Base-by-base conservation (phyloP, 805 yeast genomes). In the Schizosaccharomyces osmophilus region DNA sequence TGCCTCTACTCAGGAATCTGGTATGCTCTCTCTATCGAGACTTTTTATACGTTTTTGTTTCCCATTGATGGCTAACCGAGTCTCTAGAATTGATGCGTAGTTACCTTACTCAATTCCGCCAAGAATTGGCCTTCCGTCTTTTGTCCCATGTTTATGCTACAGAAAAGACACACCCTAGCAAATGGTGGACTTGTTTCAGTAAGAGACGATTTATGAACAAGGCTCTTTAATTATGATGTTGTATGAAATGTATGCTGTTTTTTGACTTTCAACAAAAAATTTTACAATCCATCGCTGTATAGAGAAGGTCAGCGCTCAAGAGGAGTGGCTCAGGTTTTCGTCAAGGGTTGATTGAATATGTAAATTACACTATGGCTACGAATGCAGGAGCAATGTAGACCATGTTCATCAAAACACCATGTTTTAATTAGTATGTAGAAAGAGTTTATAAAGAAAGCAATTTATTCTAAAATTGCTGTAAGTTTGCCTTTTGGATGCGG, bases 201-300 rank as follows among this genome's bases (percentile, higher is more conserved):
- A 83, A 93, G 74, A 84, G 95, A 74, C 82, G 87, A 71, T 93
- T 93, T 71, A 93, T 93, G 98, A 93, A 93, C 75, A 87, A 89
- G 73, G 80, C 85, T 66, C 77, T 87, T 67, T 84, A 41, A 58
- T 57, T n/a, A 22, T 45, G 26, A 19, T 45, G 26, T 19, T 45
- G 3, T 19, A 17, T 45, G 17, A 45, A 8, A 19, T 45, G 51
- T 36, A 36, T 36, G 41, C 41, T 36, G 41, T 36, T 36, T 36
- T 36, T 36, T 36, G 41, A 36, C 15, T 36, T 31, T 36, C 15
- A 36, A 11, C 11, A 36, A 11, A 6, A 36, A 6, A 5, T 6
- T 36, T 9, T 11, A 36, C 3, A 13, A 36, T 13, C 17, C 13
- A 5, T 13, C 41, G 17, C 15, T 36, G 15, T 36, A 9, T 36